Conservation (phyloP, 1,284 basidiomycete genomes). For the Peniophora sp. region DNA sequence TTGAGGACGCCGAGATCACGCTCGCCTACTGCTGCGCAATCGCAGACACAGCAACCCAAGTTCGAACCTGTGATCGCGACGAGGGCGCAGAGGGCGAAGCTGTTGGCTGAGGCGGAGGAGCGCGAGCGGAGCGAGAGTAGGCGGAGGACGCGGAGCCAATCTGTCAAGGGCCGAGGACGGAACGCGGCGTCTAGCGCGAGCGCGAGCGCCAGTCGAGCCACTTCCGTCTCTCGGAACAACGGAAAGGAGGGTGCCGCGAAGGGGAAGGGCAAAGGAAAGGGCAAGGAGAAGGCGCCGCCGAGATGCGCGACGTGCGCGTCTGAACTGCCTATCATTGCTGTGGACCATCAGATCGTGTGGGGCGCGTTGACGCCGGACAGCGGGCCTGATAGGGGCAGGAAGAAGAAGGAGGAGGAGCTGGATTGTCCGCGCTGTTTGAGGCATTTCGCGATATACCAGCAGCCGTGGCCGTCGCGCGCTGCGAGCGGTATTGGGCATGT, state of each 20-base stretch:
- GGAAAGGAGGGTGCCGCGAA: conserved; percentile 1
- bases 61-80: conserved; percentile 53
- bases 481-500: conserved; percentile 33
- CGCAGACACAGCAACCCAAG: neutral
- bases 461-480: conserved; percentile 60
- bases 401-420: conserved; percentile 46
- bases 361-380: conserved; percentile 46
- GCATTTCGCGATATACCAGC: conserved; percentile 51
- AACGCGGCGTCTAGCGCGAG: conserved; percentile 14
- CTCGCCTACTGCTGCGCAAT: neutral
- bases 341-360: conserved; percentile 67
- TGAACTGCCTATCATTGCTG: conserved; percentile 62
- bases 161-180: conserved; percentile 18
- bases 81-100: conserved; percentile 33
- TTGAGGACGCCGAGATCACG: neutral
- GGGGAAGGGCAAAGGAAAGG: conserved; percentile 19
- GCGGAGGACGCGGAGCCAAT: conserved; percentile 10
- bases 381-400: conserved; percentile 28
- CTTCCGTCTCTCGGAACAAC: neutral
- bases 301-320: conserved; percentile 59
- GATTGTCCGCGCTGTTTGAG: conserved; percentile 63
- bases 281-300: conserved; percentile 32
- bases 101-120: neutral
- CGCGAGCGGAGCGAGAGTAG: conserved; percentile 7
- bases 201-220: conserved; percentile 6